Conservation (phyloP, 306 rosid species). For the Chamaecrista fasciculata region DNA sequence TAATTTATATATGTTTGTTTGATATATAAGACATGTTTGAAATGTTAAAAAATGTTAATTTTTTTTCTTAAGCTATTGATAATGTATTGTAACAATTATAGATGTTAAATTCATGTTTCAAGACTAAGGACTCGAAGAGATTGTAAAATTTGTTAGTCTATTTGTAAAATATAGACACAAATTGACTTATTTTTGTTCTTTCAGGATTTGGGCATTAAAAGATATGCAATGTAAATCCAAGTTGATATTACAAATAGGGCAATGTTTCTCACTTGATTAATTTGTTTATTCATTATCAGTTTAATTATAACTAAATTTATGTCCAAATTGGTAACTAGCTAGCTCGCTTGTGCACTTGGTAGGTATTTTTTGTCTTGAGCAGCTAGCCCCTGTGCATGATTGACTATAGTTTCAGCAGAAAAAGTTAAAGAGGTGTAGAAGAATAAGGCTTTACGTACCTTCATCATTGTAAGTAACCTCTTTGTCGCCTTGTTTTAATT, state of each 20-base stretch:
- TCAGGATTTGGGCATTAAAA: not conserved
- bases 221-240: not conserved
- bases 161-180: too few relatives aligned
- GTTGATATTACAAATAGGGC: not conserved
- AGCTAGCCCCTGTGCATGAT: not conserved
- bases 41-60: too few relatives aligned
- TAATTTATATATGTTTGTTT: too few relatives aligned
- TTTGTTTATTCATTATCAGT: not conserved
- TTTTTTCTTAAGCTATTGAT: not conserved
- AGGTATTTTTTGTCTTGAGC: not conserved
- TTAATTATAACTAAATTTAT: too few relatives aligned
- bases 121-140: not conserved
- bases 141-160: too few relatives aligned
- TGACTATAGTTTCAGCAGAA: not conserved
- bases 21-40: too few relatives aligned
- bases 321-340: not conserved
- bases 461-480: not conserved
- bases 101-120: not conserved
- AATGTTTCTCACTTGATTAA: too few relatives aligned
- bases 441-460: not conserved
- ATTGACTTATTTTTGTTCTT: too few relatives aligned
- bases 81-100: too few relatives aligned
- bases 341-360: not conserved
- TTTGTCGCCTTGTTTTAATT: not conserved
- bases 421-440: not conserved